Conservation (phyloP, 352 stramenopile species). For the Pseudoperonospora humuli region DNA sequence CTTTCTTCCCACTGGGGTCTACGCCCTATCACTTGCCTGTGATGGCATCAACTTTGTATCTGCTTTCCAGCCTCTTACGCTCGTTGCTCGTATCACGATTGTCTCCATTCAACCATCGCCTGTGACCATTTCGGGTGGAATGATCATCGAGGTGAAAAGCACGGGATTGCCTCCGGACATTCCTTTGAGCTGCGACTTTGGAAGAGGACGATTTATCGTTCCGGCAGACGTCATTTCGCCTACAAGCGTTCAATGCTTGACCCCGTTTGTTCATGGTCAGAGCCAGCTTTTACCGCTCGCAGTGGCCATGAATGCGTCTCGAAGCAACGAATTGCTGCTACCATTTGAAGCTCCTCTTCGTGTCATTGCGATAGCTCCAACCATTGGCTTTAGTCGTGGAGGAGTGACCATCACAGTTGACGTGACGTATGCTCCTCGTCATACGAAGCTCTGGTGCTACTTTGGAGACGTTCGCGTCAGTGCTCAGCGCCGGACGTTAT, state of each 20-base stretch:
- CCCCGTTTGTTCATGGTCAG: slow-evolving; percentile 3
- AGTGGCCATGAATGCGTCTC: slow-evolving; percentile 1
- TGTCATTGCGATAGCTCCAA: slow-evolving; percentile 12
- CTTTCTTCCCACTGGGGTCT: slow-evolving; percentile 8
- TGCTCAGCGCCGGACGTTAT: slow-evolving; percentile 12
- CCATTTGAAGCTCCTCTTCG: slow-evolving; percentile 22
- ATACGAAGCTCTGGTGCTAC: slow-evolving; percentile 14
- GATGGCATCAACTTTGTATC: slow-evolving; percentile 30
- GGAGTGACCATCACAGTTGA: slow-evolving; percentile 19
- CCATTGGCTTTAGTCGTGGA: slow-evolving; percentile 25
- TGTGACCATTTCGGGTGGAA: slow-evolving; percentile 15
- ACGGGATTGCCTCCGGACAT: slow-evolving; percentile 6
- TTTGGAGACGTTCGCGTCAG: slow-evolving; percentile 18
- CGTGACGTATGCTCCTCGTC: slow-evolving; percentile 2
- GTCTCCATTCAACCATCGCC: slow-evolving; percentile 11
- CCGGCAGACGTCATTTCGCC: slow-evolving; percentile 11
- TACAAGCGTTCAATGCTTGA: slow-evolving; percentile 11
- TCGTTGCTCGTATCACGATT: slow-evolving; percentile 14
- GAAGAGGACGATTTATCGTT: slow-evolving; percentile 8
- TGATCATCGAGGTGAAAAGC: slow-evolving; percentile 20
- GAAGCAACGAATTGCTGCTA: slow-evolving; percentile 30
- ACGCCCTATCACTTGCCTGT: slow-evolving; percentile 28
- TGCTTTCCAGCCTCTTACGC: slow-evolving; percentile 12
- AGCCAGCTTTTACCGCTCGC: slow-evolving; percentile 21
- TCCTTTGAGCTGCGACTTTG: slow-evolving; percentile 21